Percentiles rank a stretch among this genome's conserved stretches.
These are phyloP conservation scores for Neurospora intermedia DNA, from an alignment of 495 filamentous ascomycete species.

Conservation along the genomic window DNA sequence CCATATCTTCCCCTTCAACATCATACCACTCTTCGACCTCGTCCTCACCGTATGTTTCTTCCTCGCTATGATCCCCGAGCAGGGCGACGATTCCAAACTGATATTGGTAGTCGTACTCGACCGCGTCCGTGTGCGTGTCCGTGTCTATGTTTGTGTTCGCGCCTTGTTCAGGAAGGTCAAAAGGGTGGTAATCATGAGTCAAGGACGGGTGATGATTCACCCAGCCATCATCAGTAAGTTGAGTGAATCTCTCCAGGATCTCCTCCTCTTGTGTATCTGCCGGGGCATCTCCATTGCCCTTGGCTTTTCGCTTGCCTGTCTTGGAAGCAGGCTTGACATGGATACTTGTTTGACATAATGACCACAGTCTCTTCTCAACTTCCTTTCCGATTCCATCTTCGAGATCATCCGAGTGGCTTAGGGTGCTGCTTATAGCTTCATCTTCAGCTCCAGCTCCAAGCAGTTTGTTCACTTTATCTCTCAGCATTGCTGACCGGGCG, in stretches of 20 bases:
- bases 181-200: neutral
- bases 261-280: neutral
- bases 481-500: constrained; percentile 14
- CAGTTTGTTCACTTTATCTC: constrained; percentile 11
- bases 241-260: neutral
- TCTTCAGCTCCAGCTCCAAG: neutral
- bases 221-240: neutral
- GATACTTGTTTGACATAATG: constrained; percentile 17
- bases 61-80: neutral
- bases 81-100: neutral
- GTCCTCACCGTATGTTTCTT: neutral
- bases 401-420: neutral
- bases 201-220: neutral
- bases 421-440: neutral
- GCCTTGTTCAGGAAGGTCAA: neutral
- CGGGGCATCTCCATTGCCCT: neutral
- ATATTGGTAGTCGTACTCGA: neutral
- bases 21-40: neutral
- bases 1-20: neutral
- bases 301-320: neutral
- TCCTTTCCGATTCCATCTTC: constrained; percentile 1
- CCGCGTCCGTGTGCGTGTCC: neutral
- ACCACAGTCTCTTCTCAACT: constrained; percentile 12
- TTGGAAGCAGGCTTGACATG: constrained; percentile 5
- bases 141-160: neutral